phyloP scores from a whole-genome alignment of 1,284 basidiomycete genomes.

The Malassezia sympodialis region DNA sequence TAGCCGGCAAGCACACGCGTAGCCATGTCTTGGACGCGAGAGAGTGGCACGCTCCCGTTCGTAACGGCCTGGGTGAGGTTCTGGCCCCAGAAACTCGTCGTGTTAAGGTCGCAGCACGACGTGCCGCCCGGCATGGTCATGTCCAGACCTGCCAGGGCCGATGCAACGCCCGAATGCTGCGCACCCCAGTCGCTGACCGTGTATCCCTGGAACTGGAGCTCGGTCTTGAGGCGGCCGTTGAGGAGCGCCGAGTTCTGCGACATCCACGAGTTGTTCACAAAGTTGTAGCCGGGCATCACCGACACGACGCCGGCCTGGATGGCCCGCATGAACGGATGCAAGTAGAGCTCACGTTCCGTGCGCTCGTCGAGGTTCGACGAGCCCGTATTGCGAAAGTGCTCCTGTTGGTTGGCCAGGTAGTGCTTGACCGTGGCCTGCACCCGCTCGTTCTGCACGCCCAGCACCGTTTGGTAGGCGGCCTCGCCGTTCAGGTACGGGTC shows the following conservation, averaged over 20 bases:
- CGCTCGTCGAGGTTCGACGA: conserved; percentile 58
- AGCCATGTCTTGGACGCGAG: conserved; percentile 53
- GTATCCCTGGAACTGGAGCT: conserved; percentile 68
- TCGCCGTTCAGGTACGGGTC: conserved; percentile 40
- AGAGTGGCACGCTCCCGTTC: conserved; percentile 59
- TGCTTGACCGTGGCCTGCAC: conserved; percentile 49
- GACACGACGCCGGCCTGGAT: conserved; percentile 50
- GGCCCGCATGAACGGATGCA: conserved; percentile 41
- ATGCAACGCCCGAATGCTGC: conserved; percentile 36
- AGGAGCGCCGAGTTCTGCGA: conserved; percentile 62
- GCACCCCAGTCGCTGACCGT: conserved; percentile 47
- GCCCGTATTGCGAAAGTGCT: conserved; percentile 37
- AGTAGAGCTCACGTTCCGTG: conserved; percentile 55
- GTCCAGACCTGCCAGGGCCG: conserved; percentile 60
- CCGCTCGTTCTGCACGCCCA: conserved; percentile 35
- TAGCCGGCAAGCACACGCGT: conserved; percentile 43
- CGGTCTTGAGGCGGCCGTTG: conserved; percentile 63
- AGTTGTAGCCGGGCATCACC: conserved; percentile 52
- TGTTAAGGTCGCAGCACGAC: conserved; percentile 19
- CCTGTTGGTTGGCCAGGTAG: conserved; percentile 44
- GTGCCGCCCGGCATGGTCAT: conserved; percentile 51
- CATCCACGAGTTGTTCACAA: conserved; percentile 53
- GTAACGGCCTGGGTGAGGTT: conserved; percentile 59
- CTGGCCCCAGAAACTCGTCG: conserved; percentile 24
- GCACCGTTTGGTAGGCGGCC: conserved; percentile 29